Base-by-base conservation (phyloP, 805 yeast species). In the Yamadazyma kitorensis region DNA sequence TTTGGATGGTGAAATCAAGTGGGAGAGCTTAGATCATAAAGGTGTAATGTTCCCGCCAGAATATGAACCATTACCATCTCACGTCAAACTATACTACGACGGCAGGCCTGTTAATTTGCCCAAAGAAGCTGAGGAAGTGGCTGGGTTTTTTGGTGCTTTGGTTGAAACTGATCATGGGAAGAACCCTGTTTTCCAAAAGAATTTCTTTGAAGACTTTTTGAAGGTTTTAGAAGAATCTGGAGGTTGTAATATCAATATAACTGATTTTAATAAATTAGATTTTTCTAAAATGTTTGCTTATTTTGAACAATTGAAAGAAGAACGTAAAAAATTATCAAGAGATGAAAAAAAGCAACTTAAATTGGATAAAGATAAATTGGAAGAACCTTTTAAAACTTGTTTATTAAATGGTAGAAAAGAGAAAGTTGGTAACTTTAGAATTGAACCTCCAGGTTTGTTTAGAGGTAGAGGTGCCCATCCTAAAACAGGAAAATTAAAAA, bases 391-490 rank as follows among this genome's bases (percentile, higher is more conserved):
- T 62, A 86, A 85, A 51, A 78, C 74, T 17, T 91, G 98, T 64
- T 54, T 74, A 21, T 64, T 91, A 30, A 86, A 91, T 55, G 97
- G 96, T 12, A 74, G 95, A 47, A 82, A 76, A 50, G 96, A 91
- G 52, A 89, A 82, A 49, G 94, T 91, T 19, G 97, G 97, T 16
- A 91, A 91, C 55, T 91, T 91, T 58, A 71, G 91, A 52, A 81
- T 91, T 31, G 98, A 91, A 68, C 98, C 98, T 20, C 98, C 98
- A 0, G 97, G 95, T 2, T 65, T 91, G 36, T 91, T 89, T 55
- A 73, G 97, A 59, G 98, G 98, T 27, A 84, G 98, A 59, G 98
- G 97, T 52, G 88, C 91, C 0, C 98, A 89, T 57, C 98, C 98
- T 12, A 87, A 85, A 57, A 89, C 97, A 1, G 98, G 98, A 27